phyloP scores from a whole-genome alignment of 345 rosid species.

The Eucalyptus sideroxylon region DNA sequence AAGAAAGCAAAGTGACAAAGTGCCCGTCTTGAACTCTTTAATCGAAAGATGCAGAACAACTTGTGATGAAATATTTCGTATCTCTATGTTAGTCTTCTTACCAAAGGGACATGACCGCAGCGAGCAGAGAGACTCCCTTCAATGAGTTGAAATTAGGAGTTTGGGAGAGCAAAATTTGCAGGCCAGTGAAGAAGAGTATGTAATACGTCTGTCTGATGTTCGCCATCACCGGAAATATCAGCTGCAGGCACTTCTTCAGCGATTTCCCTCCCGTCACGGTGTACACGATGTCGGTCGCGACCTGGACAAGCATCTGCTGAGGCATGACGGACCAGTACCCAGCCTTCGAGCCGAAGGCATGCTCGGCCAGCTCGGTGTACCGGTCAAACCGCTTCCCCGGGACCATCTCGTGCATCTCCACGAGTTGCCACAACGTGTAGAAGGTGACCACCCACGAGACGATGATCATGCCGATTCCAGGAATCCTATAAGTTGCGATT shows the following conservation, averaged over 20 bases:
- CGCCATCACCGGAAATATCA: slow-evolving; percentile 11
- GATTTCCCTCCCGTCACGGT: slow-evolving; percentile 78
- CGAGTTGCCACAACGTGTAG: slow-evolving; percentile 75
- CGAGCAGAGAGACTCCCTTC: slow-evolving; percentile 56
- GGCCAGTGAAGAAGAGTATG: slow-evolving; percentile 58
- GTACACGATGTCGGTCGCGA: slow-evolving; percentile 54
- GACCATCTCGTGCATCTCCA: slow-evolving; percentile 80
- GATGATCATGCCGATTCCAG: not conserved
- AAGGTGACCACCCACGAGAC: slow-evolving; percentile 35
- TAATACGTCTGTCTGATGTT: slow-evolving; percentile 33
- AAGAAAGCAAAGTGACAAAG: not conserved
- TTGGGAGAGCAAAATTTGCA: slow-evolving; percentile 58
- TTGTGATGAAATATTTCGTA: too few species aligned
- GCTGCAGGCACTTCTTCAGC: slow-evolving; percentile 28
- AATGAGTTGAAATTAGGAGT: slow-evolving; percentile 68
- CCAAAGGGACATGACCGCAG: slow-evolving; percentile 75
- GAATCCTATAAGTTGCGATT: not conserved
- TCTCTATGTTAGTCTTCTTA: not conserved
- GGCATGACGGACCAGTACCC: slow-evolving; percentile 67
- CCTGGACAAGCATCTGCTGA: slow-evolving; percentile 50
- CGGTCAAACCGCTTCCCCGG: slow-evolving; percentile 58
- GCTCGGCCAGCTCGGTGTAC: slow-evolving; percentile 64
- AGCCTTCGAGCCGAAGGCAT: slow-evolving; percentile 61
- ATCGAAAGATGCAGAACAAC: not conserved
- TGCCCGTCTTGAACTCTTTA: not conserved